A percentile compares a stretch with the other conserved stretches of the same genome.
Conservation (phyloP, 2,329 filamentous ascomycete species). For the Aspergillus quadricinctus region DNA sequence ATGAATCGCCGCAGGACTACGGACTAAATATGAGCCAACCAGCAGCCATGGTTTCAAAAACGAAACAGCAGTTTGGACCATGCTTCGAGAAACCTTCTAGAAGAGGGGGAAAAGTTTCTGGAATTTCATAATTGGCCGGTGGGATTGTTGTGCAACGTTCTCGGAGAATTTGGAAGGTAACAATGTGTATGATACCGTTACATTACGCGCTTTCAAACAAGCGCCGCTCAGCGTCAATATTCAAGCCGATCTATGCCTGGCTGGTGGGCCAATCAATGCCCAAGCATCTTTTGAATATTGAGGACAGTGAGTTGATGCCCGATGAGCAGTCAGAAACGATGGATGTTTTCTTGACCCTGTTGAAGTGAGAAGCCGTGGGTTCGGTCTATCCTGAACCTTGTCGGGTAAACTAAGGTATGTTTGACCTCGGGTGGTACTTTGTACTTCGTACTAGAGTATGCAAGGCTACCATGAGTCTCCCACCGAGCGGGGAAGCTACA, state of each 20-base stretch:
- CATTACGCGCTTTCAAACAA: background rate
- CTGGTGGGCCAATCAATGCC: background rate
- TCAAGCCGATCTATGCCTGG: background rate
- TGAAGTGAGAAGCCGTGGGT: background rate
- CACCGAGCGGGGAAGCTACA: background rate
- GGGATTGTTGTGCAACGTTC: background rate
- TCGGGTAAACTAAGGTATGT: background rate
- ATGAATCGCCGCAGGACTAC: background rate
- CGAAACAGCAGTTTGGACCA: background rate
- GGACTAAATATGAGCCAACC: background rate
- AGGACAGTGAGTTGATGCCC: background rate
- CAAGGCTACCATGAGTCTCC: background rate
- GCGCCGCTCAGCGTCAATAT: background rate
- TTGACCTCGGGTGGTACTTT: background rate
- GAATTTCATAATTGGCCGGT: background rate
- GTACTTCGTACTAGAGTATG: too few relatives aligned
- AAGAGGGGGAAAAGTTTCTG: slow-evolving; percentile 1
- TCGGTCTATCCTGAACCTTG: background rate
- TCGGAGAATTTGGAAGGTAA: background rate
- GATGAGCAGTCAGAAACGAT: background rate
- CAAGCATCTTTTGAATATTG: background rate
- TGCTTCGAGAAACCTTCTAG: slow-evolving; percentile 17
- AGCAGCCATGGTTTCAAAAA: background rate
- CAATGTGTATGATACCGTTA: background rate
- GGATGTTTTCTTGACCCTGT: background rate